Evolutionary conservation across 768 basidiomycete species (phyloP).

Genomic region (Pisolithus sp.): DNA sequence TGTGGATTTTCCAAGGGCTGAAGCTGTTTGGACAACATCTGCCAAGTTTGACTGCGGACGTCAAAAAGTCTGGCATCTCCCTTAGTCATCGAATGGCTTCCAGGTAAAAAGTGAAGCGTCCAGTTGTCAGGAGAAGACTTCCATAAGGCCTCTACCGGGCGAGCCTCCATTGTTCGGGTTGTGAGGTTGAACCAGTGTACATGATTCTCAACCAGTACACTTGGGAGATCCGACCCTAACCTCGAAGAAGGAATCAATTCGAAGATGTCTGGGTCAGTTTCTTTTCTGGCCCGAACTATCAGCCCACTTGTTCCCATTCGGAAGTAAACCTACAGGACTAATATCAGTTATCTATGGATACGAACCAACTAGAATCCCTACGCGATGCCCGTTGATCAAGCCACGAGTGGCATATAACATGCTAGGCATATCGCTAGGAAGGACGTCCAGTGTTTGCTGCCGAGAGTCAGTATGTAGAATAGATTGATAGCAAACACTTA

Average conservation of each 20-base stretch:
- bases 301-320: slow-evolving; percentile 11
- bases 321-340: slow-evolving; percentile 19
- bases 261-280: slow-evolving; percentile 1
- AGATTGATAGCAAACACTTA: background rate
- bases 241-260: slow-evolving; percentile 25
- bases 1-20: slow-evolving; percentile 16
- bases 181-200: slow-evolving; percentile 28
- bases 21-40: slow-evolving; percentile 10
- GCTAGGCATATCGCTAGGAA: slow-evolving; percentile 19
- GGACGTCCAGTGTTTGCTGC: slow-evolving; percentile 17
- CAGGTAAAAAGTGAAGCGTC: slow-evolving; percentile 1
- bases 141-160: slow-evolving; percentile 23
- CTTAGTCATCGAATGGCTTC: background rate
- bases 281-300: slow-evolving; percentile 12
- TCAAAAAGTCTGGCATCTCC: background rate
- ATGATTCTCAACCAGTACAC: slow-evolving; percentile 14
- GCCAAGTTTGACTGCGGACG: background rate
- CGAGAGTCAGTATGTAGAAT: background rate
- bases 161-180: slow-evolving; percentile 20
- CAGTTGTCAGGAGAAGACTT: slow-evolving; percentile 21
- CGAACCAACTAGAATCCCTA: background rate
- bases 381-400: slow-evolving; percentile 7
- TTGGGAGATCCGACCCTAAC: slow-evolving; percentile 22
- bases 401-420: slow-evolving; percentile 22
- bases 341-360: background rate